phyloP scores from a whole-genome alignment of 1,284 basidiomycete species.

The Leucoagaricus sp. region DNA sequence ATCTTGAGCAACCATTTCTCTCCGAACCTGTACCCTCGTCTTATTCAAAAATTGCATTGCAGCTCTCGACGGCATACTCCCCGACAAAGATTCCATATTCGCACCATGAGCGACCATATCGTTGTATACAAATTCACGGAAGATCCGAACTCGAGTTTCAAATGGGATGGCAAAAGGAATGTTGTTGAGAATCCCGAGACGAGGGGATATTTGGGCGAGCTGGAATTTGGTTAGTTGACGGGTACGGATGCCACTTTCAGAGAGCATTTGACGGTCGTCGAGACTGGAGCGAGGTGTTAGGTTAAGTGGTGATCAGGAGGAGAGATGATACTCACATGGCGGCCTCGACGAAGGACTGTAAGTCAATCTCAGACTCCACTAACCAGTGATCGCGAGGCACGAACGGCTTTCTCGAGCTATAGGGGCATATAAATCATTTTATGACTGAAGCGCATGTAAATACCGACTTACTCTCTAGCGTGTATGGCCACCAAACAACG shows the following conservation, averaged over 20 bases:
- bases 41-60: slow-evolving; percentile 24
- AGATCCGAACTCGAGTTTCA: slow-evolving; percentile 86
- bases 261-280: slow-evolving; percentile 55
- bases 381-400: slow-evolving; percentile 87
- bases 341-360: slow-evolving; percentile 87
- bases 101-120: slow-evolving; percentile 43
- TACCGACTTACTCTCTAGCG: slow-evolving; percentile 78
- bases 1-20: slow-evolving; percentile 82
- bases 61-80: slow-evolving; percentile 12
- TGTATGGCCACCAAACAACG: slow-evolving; percentile 79
- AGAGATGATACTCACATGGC: slow-evolving; percentile 64
- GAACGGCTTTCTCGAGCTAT: slow-evolving; percentile 81
- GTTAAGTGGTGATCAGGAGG: neutral
- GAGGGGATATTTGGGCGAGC: slow-evolving; percentile 81
- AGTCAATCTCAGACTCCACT: slow-evolving; percentile 74
- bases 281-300: slow-evolving; percentile 34
- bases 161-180: slow-evolving; percentile 98
- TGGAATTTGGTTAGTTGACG: slow-evolving; percentile 62
- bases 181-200: slow-evolving; percentile 91
- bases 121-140: slow-evolving; percentile 78
- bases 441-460: neutral
- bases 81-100: slow-evolving; percentile 16
- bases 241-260: slow-evolving; percentile 14
- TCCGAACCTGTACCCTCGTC: slow-evolving; percentile 65
- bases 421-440: slow-evolving; percentile 4